Base-by-base conservation (phyloP, 495 filamentous ascomycete genomes). In the Hyphodiscus hymeniophilus region DNA sequence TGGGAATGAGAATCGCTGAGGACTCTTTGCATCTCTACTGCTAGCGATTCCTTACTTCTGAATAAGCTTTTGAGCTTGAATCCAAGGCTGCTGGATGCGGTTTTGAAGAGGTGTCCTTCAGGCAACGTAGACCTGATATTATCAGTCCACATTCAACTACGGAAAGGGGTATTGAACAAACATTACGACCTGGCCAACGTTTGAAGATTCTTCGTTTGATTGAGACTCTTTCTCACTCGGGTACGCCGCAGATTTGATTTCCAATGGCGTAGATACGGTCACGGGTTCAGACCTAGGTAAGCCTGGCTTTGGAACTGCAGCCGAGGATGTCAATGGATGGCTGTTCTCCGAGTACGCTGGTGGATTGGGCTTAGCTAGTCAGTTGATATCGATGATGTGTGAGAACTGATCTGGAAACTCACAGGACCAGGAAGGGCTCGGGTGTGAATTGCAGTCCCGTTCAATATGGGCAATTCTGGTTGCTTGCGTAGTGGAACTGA, bases 41-140 rank as follows among this genome's bases (percentile, higher is more conserved):
- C 54, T 6, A 57, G 54, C 5, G 54, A 53, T 20, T 53, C 38
- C 17, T 53, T 53, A 42, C 54, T 57, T 31, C 50, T 31, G 50
- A 57, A 57, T 7, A 57, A 21, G 34, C 18, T 53, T 35, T 50
- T 52, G 21, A 53, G 15, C 28, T 57, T 57, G 32, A 57, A 57
- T 7, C 35, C 28, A 13, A 57, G 21, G 6, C 46, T 23, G 16
- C 42, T 46, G 16, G 50, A 16, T 2, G 49, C 44, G 3, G 49
- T 38, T 32, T 50, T 57, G 41, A 57, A 57, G 23, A 57, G 54
- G 23, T 36, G 50, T 28, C 50, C 40, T 38, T 57, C 40, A 26
- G 34, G 24, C 23, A 28, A 11, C 12, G 34, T 7, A 22, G 50
- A 47, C 23, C 54, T 57, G 16, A 2, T 8, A 42, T 11, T 13